These are phyloP conservation scores for Shiraia sp. DNA, from an alignment of 2,329 filamentous ascomycete species.

Conservation along the genomic window DNA sequence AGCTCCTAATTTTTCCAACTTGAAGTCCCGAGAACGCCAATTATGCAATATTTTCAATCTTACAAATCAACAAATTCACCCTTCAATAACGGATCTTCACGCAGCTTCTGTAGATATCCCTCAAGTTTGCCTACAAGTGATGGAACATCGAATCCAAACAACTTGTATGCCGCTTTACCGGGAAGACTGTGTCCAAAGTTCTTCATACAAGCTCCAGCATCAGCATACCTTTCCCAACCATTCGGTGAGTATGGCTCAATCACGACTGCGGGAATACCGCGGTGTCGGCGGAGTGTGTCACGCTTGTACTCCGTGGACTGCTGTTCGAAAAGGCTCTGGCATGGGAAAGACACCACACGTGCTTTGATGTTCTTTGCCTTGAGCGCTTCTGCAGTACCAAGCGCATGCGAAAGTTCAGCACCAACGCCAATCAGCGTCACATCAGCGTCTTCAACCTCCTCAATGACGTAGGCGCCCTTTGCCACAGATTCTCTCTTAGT, in stretches of 20 bases:
- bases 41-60: conserved; percentile 2
- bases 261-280: conserved; percentile 54
- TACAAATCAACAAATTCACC: conserved; percentile 40
- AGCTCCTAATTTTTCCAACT: too few species aligned
- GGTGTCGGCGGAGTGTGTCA: conserved; percentile 49
- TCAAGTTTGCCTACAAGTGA: conserved; percentile 49
- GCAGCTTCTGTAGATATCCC: conserved; percentile 41
- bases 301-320: conserved; percentile 53
- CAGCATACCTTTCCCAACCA: conserved; percentile 65
- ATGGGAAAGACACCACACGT: conserved; percentile 57
- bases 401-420: conserved; percentile 54
- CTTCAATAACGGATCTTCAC: conserved; percentile 39
- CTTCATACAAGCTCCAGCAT: conserved; percentile 59
- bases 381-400: conserved; percentile 48
- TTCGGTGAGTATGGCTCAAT: conserved; percentile 64
- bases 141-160: conserved; percentile 58
- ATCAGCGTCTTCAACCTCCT: conserved; percentile 49
- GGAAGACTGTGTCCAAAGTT: conserved; percentile 62
- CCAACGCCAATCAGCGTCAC: conserved; percentile 57
- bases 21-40: conserved; percentile 1
- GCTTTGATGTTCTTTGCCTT: conserved; percentile 47
- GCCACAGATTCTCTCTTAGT: conserved; percentile 48
- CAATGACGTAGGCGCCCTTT: conserved; percentile 54
- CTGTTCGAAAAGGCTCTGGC: conserved; percentile 54
- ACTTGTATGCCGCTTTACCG: conserved; percentile 58